Evolutionary conservation across 257 asterid species (phyloP).

Genomic region (Lantana camara): DNA sequence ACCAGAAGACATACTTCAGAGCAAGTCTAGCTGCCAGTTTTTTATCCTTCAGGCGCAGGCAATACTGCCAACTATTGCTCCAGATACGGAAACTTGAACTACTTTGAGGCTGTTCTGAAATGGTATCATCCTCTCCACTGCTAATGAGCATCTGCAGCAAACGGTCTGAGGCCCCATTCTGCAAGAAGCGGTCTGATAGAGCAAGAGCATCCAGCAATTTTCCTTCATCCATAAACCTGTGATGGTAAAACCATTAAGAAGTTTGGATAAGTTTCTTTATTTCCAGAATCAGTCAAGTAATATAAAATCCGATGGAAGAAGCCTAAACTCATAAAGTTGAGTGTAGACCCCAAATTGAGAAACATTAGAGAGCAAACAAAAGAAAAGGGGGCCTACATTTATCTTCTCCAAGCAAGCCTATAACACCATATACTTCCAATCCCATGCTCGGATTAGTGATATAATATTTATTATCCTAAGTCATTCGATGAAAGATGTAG

Average conservation of each 20-base stretch:
- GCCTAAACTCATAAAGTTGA: constrained; percentile 17
- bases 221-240: constrained; percentile 91
- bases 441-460: constrained; percentile 8
- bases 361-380: constrained; percentile 3
- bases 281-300: constrained; percentile 13
- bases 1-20: constrained; percentile 65
- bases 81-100: constrained; percentile 56
- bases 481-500: constrained; percentile 4
- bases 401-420: constrained; percentile 12
- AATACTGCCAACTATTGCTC: constrained; percentile 96
- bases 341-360: constrained; percentile 5
- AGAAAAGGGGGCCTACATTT: constrained; percentile 9
- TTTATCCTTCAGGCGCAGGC: constrained; percentile 88
- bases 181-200: constrained; percentile 92
- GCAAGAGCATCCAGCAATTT: constrained; percentile 93
- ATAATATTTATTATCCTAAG: constrained; percentile 10
- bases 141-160: constrained; percentile 80
- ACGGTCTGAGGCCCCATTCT: constrained; percentile 87
- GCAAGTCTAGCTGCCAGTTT: constrained; percentile 86
- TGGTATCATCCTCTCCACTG: constrained; percentile 59
- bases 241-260: constrained; percentile 24
- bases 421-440: constrained; percentile 18
- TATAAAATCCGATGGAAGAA: constrained; percentile 12
- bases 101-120: constrained; percentile 52
- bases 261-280: constrained; percentile 4